Percentiles rank a stretch among this genome's conserved stretches.
Conservation (phyloP, 345 rosid species). For the Conringia planisiliqua region DNA sequence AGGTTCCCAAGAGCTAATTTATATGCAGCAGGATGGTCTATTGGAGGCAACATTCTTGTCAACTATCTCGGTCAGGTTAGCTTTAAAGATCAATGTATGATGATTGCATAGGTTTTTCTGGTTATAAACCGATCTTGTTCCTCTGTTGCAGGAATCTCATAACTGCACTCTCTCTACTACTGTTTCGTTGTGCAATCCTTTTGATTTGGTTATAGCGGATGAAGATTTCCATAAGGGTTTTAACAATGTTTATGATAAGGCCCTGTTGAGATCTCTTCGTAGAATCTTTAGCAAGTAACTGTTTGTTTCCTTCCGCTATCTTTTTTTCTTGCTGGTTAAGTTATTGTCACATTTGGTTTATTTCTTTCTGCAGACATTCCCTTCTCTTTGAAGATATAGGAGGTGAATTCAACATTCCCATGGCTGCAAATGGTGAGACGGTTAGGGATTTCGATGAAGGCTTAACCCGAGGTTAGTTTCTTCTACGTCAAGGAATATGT, state of each 20-base stretch:
- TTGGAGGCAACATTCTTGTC: conserved; percentile 89
- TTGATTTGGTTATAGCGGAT: conserved; percentile 84
- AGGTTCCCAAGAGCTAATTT: conserved; percentile 74
- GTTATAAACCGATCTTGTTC: not conserved
- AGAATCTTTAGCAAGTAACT: conserved; percentile 63
- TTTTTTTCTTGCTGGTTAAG: conserved; percentile 10
- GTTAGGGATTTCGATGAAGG: conserved; percentile 85
- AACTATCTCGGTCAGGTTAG: conserved; percentile 77
- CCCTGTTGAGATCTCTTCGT: conserved; percentile 64
- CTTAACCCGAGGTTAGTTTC: conserved; percentile 62
- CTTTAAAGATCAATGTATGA: not conserved
- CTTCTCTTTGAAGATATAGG: conserved; percentile 81
- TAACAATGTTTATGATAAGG: conserved; percentile 77
- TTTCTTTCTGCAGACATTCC: conserved; percentile 56
- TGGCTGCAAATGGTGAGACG: conserved; percentile 69
- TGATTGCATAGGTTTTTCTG: not conserved
- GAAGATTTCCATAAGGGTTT: conserved; percentile 93
- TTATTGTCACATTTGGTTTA: not conserved
- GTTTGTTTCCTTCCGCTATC: not conserved
- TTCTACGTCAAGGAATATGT: not conserved
- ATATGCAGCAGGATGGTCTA: conserved; percentile 95
- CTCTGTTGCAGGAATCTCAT: conserved; percentile 58
- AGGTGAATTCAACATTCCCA: conserved; percentile 68
- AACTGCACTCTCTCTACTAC: conserved; percentile 66
- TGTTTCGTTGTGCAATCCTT: conserved; percentile 89